Evolutionary conservation across 2,329 filamentous ascomycete species (phyloP).

Genomic region (Paracoccidioides brasiliensis): DNA sequence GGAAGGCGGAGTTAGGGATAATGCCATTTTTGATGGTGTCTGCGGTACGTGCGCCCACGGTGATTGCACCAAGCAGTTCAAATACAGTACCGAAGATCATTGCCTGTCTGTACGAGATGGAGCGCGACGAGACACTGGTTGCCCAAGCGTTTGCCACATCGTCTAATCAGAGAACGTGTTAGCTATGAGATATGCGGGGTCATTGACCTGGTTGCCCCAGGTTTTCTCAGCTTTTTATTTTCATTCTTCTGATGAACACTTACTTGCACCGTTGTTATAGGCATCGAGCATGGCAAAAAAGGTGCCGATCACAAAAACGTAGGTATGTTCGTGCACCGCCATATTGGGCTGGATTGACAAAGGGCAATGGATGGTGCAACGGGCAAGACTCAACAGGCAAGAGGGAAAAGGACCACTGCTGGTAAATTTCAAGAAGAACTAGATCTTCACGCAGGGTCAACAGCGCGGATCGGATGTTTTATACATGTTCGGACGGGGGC

Average conservation of each 20-base stretch:
- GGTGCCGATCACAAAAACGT: slow-evolving; percentile 63
- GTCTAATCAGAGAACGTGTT: slow-evolving; percentile 33
- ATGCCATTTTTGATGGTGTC: slow-evolving; percentile 71
- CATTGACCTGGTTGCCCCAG: no score
- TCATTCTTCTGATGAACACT: slow-evolving; percentile 22
- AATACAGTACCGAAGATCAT: slow-evolving; percentile 55
- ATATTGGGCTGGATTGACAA: slow-evolving; percentile 31
- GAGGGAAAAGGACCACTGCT: neutral
- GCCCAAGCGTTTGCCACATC: slow-evolving; percentile 80
- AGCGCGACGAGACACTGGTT: slow-evolving; percentile 68
- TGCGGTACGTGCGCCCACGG: slow-evolving; percentile 56
- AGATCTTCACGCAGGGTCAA: neutral
- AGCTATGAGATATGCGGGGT: neutral
- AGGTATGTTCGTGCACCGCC: slow-evolving; percentile 50
- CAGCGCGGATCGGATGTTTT: no score
- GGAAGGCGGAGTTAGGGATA: slow-evolving; percentile 48
- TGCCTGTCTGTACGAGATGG: slow-evolving; percentile 56
- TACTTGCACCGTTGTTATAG: slow-evolving; percentile 68
- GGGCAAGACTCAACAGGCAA: neutral
- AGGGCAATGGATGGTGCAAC: neutral
- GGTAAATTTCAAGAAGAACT: no score
- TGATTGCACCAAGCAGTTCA: slow-evolving; percentile 54
- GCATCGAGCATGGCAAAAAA: slow-evolving; percentile 64
- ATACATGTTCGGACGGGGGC: no score
- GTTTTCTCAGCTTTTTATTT: no score